Conservation (phyloP, 148 eudicot species). For the Rhododendron ovatum region DNA sequence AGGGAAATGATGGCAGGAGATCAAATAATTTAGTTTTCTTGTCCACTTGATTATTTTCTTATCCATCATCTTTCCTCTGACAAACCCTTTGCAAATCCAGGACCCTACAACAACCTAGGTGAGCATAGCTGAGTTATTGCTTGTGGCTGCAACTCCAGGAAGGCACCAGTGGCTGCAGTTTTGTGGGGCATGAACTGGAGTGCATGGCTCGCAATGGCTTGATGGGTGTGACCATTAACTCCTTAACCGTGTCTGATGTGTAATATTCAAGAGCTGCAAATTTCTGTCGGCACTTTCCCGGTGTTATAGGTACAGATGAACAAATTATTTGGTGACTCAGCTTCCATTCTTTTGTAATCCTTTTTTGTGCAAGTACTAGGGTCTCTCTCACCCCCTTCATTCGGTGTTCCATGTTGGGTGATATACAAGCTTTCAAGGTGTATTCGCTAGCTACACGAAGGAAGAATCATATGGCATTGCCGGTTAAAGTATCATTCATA, state of each 20-base stretch:
- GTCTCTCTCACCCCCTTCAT: neutral
- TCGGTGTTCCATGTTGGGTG: neutral
- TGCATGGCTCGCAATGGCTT: constrained; percentile 50
- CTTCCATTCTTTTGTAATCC: constrained; percentile 29
- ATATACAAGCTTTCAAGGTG: neutral
- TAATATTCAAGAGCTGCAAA: constrained; percentile 34
- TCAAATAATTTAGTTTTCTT: neutral
- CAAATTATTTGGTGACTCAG: constrained; percentile 36
- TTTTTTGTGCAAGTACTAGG: constrained; percentile 25
- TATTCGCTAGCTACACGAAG: neutral
- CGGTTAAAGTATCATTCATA: neutral
- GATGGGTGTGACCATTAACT: constrained; percentile 39
- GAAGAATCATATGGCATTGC: neutral
- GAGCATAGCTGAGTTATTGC: constrained; percentile 58
- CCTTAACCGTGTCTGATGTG: constrained; percentile 41
- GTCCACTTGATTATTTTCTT: neutral
- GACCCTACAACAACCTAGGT: constrained; percentile 15
- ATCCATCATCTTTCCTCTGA: neutral
- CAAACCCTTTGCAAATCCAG: constrained; percentile 15
- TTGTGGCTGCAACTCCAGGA: constrained; percentile 71
- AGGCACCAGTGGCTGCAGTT: constrained; percentile 86
- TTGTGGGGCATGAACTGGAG: constrained; percentile 36
- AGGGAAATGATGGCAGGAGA: neutral
- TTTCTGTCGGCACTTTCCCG: constrained; percentile 8
- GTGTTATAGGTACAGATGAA: neutral